Evolutionary conservation across 1,139 yeast genomes (phyloP), one percentile per base, ranked within the genome.

Genomic region (Yamadazyma membranifaciens): DNA sequence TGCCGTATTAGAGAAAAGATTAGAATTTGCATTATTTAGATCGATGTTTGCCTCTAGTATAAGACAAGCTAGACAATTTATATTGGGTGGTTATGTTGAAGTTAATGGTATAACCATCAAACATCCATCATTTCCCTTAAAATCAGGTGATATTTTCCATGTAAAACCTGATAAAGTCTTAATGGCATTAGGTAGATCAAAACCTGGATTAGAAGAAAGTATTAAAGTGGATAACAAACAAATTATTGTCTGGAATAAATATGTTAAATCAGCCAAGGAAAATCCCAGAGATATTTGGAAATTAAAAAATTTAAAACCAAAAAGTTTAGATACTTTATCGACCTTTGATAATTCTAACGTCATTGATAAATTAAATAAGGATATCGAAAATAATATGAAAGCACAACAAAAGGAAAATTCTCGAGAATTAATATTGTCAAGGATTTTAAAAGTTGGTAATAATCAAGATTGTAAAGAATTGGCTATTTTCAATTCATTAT

Each of bases 11-110:
- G 98, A 92, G 60, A 85, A 84, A 59, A 75, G 98, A 58, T 74
- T 92, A 32, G 98, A 92, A 60, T 79, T 84, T 58, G 97, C 97
- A 1, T 56, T 92, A 10, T 92, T 87, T 67, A 80, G 98, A 63
- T 75, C 97, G 29, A 75, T 92, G 85, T 91, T 92, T 69, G 96
- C 98, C 4, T 80, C 96, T 6, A 87, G 96, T 6, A 80, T 88
- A 6, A 82, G 97, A 72, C 98, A 92, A 64, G 96, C 98, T 2
- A 80, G 96, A 51, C 91, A 87, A 59, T 89, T 86, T 56, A 83
- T 92, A 45, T 65, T 87, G 22, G 82, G 81, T 39, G 96, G 96
- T 1, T 75, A 83, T 51, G 98, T 92, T 13, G 69, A 73, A 48
- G 98, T 92, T 28, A 92, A 92, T 59, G 55, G 96, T 6, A 78